Percentiles rank a stretch among this genome's conserved stretches.
Conservation (phyloP, 352 stramenopile species). For the Proteromonas lacertae region DNA sequence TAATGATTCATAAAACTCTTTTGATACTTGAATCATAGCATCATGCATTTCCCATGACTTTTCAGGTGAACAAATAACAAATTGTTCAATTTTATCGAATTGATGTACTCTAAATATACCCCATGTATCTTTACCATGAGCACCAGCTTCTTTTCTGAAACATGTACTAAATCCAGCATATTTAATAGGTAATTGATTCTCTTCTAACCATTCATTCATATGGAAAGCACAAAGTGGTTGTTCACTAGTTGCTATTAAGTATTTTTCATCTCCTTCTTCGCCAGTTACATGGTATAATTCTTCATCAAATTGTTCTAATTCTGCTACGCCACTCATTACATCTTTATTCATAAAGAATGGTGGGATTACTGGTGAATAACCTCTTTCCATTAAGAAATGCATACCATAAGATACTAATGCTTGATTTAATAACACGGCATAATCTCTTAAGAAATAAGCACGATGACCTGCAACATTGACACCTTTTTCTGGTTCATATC, state of each 20-base stretch:
- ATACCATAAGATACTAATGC: slow-evolving; percentile 94
- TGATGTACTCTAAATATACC: slow-evolving; percentile 99
- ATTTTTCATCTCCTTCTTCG: slow-evolving; percentile 46
- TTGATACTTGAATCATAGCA: slow-evolving; percentile 39
- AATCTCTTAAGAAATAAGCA: slow-evolving; percentile 66
- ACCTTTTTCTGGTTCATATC: slow-evolving; percentile 85
- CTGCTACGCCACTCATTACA: slow-evolving; percentile 37
- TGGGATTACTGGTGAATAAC: slow-evolving; percentile 90
- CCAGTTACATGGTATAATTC: slow-evolving; percentile 84
- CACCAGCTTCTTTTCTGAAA: slow-evolving; percentile 95
- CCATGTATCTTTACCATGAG: slow-evolving; percentile 90
- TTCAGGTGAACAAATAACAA: slow-evolving; percentile 69
- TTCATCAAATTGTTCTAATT: slow-evolving; percentile 98
- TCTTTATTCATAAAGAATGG: slow-evolving; percentile 99
- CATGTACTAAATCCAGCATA: slow-evolving; percentile 75
- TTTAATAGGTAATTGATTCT: slow-evolving; percentile 28
- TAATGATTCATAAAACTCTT: slow-evolving; percentile 90
- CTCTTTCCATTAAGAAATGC: slow-evolving; percentile 56
- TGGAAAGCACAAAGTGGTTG: slow-evolving; percentile 96
- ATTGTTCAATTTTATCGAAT: slow-evolving; percentile 99
- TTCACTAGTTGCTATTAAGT: slow-evolving; percentile 96
- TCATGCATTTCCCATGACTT: slow-evolving; percentile 54
- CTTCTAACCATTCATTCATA: slow-evolving; percentile 58
- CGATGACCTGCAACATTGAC: slow-evolving; percentile 75
- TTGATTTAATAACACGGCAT: slow-evolving; percentile 84